phyloP scores from a whole-genome alignment of 345 rosid genomes.

The Chamaenerion angustifolium region DNA sequence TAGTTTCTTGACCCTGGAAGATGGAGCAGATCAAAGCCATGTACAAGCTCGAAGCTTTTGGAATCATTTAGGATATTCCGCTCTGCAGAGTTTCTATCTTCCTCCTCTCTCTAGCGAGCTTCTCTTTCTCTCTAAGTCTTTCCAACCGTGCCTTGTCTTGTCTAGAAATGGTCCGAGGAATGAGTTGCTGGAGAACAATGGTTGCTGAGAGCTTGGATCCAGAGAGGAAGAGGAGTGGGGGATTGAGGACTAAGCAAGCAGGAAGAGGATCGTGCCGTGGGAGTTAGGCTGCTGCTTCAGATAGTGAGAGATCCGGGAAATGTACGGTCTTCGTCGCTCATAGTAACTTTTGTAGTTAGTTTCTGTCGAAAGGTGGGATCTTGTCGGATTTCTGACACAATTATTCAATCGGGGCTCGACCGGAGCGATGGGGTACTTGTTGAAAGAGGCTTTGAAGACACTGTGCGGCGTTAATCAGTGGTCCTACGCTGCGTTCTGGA shows the following conservation, averaged over 20 bases:
- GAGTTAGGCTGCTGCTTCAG: constrained; percentile 16
- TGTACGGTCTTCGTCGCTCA: constrained; percentile 4
- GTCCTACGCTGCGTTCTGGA: constrained; percentile 95
- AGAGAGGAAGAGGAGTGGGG: constrained; percentile 37
- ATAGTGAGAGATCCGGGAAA: not conserved
- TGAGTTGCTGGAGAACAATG: constrained; percentile 23
- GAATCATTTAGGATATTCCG: no score
- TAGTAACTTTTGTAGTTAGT: not conserved
- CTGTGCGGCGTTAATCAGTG: constrained; percentile 62
- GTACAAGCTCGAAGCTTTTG: no score
- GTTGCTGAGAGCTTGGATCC: constrained; percentile 27
- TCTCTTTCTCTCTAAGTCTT: not conserved
- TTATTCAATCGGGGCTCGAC: not conserved
- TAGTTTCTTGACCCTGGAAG: not conserved
- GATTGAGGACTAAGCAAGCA: constrained; percentile 36
- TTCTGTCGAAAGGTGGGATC: not conserved
- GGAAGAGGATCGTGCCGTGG: constrained; percentile 44
- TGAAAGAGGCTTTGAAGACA: constrained; percentile 68
- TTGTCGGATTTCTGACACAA: not conserved
- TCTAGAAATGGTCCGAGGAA: constrained; percentile 5
- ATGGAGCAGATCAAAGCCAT: constrained; percentile 18
- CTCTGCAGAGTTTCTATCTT: no score
- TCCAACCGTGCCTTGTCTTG: not conserved
- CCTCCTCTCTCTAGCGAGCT: no score
- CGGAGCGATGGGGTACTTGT: constrained; percentile 49